Evolutionary conservation across 208 protist species (phyloP).

Genomic region (Strigomonas culicis): DNA sequence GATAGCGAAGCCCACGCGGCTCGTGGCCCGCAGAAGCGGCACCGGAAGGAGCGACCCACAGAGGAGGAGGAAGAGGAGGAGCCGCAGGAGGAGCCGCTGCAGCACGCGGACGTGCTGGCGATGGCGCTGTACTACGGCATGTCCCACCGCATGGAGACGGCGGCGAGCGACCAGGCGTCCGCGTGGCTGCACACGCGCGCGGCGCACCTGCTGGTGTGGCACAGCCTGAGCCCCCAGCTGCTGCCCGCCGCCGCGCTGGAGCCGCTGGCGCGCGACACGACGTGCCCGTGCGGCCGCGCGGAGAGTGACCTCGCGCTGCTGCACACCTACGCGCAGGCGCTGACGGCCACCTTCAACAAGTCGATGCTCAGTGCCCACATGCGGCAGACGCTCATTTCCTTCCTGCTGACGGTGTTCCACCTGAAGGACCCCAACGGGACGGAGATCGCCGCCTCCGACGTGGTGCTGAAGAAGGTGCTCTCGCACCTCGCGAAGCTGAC

Average conservation of each 20-base stretch:
- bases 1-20: too few species aligned
- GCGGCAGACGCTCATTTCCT: slow-evolving; percentile 43
- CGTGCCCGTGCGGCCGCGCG: slow-evolving; percentile 16
- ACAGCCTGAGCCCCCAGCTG: not conserved
- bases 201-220: slow-evolving; percentile 55
- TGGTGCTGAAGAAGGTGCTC: slow-evolving; percentile 45
- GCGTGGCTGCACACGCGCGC: slow-evolving; percentile 54
- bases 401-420: slow-evolving; percentile 70
- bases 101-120: not conserved
- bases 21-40: not conserved
- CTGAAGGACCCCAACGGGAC: slow-evolving; percentile 35
- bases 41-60: not conserved
- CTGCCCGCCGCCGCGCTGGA: slow-evolving; percentile 20
- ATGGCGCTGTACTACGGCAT: slow-evolving; percentile 31
- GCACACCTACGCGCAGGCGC: slow-evolving; percentile 28
- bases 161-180: slow-evolving; percentile 24
- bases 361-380: slow-evolving; percentile 48
- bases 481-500: slow-evolving; percentile 52
- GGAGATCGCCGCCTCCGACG: slow-evolving; percentile 30
- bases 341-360: slow-evolving; percentile 27
- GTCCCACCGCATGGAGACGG: slow-evolving; percentile 20
- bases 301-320: slow-evolving; percentile 24
- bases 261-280: slow-evolving; percentile 20
- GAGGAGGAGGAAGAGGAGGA: not conserved
- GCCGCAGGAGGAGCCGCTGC: not conserved